These are phyloP conservation scores for Trichophyton schoenleinii DNA, from an alignment of 2,329 filamentous ascomycete species.

Conservation along the genomic window DNA sequence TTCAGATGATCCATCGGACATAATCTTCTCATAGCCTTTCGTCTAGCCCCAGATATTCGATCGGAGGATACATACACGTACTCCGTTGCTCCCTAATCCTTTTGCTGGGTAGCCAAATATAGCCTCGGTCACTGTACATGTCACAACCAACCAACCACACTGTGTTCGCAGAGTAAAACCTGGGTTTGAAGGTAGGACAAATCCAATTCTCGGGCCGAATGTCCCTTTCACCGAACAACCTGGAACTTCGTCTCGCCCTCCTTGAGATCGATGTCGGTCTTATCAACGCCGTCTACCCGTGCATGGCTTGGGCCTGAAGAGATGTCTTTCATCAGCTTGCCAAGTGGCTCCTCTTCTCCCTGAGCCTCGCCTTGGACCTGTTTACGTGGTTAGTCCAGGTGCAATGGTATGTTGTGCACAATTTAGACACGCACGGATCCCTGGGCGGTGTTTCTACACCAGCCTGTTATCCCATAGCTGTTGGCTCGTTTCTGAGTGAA, in stretches of 20 bases:
- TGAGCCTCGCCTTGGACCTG: slow-evolving; percentile 88
- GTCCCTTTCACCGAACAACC: slow-evolving; percentile 23
- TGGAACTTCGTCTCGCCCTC: slow-evolving; percentile 57
- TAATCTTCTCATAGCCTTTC: background rate
- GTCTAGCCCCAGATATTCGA: background rate
- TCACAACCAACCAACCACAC: background rate
- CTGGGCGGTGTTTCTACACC: slow-evolving; percentile 36
- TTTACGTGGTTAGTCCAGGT: background rate
- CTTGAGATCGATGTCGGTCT: slow-evolving; percentile 51
- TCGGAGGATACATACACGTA: background rate
- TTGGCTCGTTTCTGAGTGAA: slow-evolving; percentile 35
- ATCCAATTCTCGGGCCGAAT: background rate
- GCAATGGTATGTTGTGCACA: background rate
- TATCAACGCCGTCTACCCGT: slow-evolving; percentile 61
- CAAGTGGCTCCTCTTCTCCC: slow-evolving; percentile 52
- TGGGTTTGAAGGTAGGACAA: background rate
- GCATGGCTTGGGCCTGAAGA: slow-evolving; percentile 61
- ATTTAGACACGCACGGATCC: slow-evolving; percentile 27
- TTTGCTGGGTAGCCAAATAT: background rate
- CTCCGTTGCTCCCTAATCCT: no score
- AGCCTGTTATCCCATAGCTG: slow-evolving; percentile 36
- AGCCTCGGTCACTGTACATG: background rate
- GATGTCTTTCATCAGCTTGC: slow-evolving; percentile 61
- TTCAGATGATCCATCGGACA: slow-evolving; percentile 1
- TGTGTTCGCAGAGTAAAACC: background rate